Evolutionary conservation across 352 stramenopile genomes (phyloP).

Genomic region (Globisporangium camurandrum): DNA sequence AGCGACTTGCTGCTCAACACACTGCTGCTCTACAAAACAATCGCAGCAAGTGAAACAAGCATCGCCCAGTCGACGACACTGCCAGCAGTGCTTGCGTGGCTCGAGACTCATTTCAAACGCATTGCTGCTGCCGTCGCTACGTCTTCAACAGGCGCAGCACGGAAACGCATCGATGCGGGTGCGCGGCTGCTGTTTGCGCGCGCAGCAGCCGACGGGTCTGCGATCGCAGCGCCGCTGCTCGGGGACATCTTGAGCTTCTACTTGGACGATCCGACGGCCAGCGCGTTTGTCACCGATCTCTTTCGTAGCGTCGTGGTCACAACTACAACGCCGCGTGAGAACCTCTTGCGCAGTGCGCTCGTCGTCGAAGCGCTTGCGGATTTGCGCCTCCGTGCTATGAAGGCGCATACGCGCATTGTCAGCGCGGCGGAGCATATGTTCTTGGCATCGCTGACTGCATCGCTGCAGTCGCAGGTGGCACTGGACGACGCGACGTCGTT

Average conservation of each 20-base stretch:
- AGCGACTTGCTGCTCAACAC: conserved; percentile 11
- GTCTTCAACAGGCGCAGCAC: background rate
- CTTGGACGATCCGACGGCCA: conserved; percentile 9
- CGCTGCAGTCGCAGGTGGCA: conserved; percentile 14
- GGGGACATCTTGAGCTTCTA: conserved; percentile 27
- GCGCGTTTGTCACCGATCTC: conserved; percentile 28
- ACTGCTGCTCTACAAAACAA: conserved; percentile 4
- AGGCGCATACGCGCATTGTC: conserved; percentile 5
- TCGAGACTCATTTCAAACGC: conserved; percentile 12
- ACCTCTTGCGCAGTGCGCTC: conserved; percentile 18
- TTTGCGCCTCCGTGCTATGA: conserved; percentile 7
- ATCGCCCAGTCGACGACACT: too few species aligned
- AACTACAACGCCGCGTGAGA: background rate
- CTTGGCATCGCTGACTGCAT: conserved; percentile 18
- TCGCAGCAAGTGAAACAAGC: too few species aligned
- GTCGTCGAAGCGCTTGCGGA: conserved; percentile 30
- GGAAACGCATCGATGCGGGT: conserved; percentile 2
- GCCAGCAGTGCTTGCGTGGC: conserved; percentile 9
- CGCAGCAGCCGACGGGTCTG: background rate
- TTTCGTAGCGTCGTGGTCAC: conserved; percentile 10
- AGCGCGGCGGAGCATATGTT: conserved; percentile 23
- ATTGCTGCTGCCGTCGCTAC: conserved; percentile 4
- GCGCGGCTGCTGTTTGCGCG: conserved; percentile 9
- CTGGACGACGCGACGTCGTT: conserved; percentile 26
- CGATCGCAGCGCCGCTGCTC: conserved; percentile 7